phyloP scores from a whole-genome alignment of 352 stramenopile genomes.

The Phytophthora melonis region DNA sequence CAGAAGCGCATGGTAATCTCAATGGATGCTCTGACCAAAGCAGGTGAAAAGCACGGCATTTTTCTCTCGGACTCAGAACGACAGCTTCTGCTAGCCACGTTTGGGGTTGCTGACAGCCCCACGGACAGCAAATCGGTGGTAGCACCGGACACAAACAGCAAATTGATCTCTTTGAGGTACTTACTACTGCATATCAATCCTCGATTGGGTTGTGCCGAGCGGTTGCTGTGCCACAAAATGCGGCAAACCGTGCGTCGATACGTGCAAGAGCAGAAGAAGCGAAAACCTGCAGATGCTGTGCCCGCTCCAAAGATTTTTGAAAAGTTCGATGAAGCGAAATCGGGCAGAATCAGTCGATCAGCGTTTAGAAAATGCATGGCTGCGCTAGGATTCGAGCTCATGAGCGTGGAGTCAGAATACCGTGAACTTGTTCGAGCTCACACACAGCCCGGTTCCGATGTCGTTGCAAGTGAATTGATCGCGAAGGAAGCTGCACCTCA shows the following conservation, averaged over 20 bases:
- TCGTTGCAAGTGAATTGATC: slow-evolving; percentile 19
- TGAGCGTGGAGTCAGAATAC: slow-evolving; percentile 69
- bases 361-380: slow-evolving; percentile 75
- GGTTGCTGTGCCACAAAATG: slow-evolving; percentile 73
- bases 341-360: slow-evolving; percentile 58
- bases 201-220: slow-evolving; percentile 52
- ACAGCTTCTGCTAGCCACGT: slow-evolving; percentile 30
- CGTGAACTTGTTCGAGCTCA: slow-evolving; percentile 45
- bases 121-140: neutral
- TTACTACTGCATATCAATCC: slow-evolving; percentile 70
- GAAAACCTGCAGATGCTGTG: slow-evolving; percentile 20
- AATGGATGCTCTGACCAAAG: slow-evolving; percentile 10
- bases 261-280: slow-evolving; percentile 39
- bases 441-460: slow-evolving; percentile 14
- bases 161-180: slow-evolving; percentile 51
- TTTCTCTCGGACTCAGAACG: slow-evolving; percentile 49
- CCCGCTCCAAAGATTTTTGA: slow-evolving; percentile 58
- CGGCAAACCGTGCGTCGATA: slow-evolving; percentile 58
- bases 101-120: slow-evolving; percentile 13
- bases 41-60: slow-evolving; percentile 44
- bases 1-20: slow-evolving; percentile 33
- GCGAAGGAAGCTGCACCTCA: neutral
- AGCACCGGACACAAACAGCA: neutral
- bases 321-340: slow-evolving; percentile 58
- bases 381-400: slow-evolving; percentile 73